Conservation (phyloP, 2,329 filamentous ascomycete species). For the Thermomyces lanuginosus region DNA sequence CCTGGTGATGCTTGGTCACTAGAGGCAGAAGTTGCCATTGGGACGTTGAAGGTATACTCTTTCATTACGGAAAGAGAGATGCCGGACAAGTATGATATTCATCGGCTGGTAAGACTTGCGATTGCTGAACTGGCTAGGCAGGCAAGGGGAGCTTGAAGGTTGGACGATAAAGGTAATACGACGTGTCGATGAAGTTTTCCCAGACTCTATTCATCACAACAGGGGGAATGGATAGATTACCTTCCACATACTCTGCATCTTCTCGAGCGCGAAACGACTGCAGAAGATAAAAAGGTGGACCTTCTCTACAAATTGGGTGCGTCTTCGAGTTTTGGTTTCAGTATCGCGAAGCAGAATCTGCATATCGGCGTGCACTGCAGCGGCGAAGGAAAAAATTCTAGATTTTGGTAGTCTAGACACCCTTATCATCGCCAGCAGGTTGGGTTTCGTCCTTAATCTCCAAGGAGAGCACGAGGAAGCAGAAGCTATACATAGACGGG, state of each 20-base stretch:
- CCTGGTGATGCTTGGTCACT: too few species aligned
- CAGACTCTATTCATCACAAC: constrained; percentile 3
- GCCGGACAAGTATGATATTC: constrained; percentile 8
- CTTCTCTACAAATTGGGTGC: constrained; percentile 1
- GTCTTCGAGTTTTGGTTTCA: constrained; percentile 2
- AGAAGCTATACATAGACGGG: constrained; percentile 8
- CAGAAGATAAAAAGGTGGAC: background rate
- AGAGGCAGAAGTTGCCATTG: constrained; percentile 1
- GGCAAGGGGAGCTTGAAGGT: constrained; percentile 1
- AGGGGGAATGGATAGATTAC: too few species aligned
- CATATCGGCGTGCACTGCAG: too few species aligned
- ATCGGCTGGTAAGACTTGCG: constrained; percentile 10
- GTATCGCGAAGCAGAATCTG: constrained; percentile 2
- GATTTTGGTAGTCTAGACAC: background rate
- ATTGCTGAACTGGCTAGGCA: constrained; percentile 7
- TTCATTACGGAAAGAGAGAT: constrained; percentile 3
- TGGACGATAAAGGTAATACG: constrained; percentile 2
- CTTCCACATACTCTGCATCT: background rate
- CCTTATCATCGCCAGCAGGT: background rate
- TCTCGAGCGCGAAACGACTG: background rate
- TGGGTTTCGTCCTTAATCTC: background rate
- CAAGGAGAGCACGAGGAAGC: constrained; percentile 9
- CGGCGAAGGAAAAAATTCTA: background rate
- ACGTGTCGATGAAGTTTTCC: constrained; percentile 4
- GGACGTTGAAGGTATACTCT: constrained; percentile 3